These are phyloP conservation scores for Cubamyces sp. DNA, from an alignment of 768 basidiomycete genomes.

Conservation along the genomic window DNA sequence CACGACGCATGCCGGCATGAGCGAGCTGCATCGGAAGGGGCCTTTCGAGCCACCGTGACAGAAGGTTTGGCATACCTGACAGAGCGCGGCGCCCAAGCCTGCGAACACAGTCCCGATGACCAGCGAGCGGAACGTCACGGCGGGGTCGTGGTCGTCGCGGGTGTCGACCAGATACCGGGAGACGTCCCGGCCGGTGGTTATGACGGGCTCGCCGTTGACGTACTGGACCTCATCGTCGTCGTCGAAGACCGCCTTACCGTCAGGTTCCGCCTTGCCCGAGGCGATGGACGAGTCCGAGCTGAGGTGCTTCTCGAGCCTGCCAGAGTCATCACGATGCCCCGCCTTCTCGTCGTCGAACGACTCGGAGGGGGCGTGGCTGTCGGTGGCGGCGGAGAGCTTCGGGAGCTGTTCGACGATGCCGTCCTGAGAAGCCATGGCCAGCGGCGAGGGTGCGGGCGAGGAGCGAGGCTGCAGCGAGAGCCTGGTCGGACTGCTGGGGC, in stretches of 20 bases:
- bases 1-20: not conserved
- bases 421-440: conserved; percentile 11
- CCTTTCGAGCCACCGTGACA: not conserved
- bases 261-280: not conserved
- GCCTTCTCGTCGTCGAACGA: conserved; percentile 25
- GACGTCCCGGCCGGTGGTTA: conserved; percentile 48
- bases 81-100: conserved; percentile 59
- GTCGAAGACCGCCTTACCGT: conserved; percentile 1
- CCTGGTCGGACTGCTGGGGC: conserved; percentile 17
- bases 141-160: conserved; percentile 59
- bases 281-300: conserved; percentile 20
- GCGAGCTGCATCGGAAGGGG: not conserved
- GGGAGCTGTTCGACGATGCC: conserved; percentile 21
- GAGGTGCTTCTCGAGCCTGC: conserved; percentile 14
- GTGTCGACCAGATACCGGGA: conserved; percentile 58
- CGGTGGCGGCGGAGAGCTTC: conserved; percentile 14
- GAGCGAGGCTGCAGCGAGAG: conserved; percentile 10
- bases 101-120: conserved; percentile 60
- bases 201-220: conserved; percentile 36
- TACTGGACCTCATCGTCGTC: conserved; percentile 22
- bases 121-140: conserved; percentile 60
- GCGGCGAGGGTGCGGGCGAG: not conserved
- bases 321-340: conserved; percentile 2
- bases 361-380: not conserved
- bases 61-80: conserved; percentile 45